phyloP scores from a whole-genome alignment of 2,329 filamentous ascomycete genomes.

The Colletotrichum sidae region DNA sequence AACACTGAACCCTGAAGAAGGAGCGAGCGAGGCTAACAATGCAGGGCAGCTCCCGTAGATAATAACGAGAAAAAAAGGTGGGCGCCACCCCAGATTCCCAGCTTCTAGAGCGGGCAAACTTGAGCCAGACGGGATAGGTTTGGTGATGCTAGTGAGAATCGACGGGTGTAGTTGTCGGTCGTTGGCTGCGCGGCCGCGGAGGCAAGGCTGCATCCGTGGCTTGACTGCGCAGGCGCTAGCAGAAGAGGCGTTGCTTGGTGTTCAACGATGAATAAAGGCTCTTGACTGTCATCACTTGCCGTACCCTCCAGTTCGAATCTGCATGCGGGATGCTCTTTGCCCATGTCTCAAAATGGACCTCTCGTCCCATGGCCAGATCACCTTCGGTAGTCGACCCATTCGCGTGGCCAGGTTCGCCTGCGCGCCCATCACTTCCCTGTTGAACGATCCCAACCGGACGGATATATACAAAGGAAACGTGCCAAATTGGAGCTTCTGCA shows the following conservation, averaged over 20 bases:
- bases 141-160: slow-evolving; percentile 21
- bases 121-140: slow-evolving; percentile 4
- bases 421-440: slow-evolving; percentile 18
- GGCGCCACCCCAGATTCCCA: slow-evolving; percentile 17
- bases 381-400: background rate
- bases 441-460: slow-evolving; percentile 1
- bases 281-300: slow-evolving; percentile 14
- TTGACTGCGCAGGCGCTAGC: slow-evolving; percentile 22
- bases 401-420: slow-evolving; percentile 18
- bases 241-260: slow-evolving; percentile 16
- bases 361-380: slow-evolving; percentile 23
- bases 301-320: slow-evolving; percentile 12
- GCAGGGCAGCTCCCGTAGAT: slow-evolving; percentile 3
- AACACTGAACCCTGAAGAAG: slow-evolving; percentile 18
- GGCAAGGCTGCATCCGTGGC: slow-evolving; percentile 16
- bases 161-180: background rate
- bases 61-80: slow-evolving; percentile 18
- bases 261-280: slow-evolving; percentile 31
- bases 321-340: slow-evolving; percentile 18
- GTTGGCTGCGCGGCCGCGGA: slow-evolving; percentile 6
- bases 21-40: slow-evolving; percentile 12
- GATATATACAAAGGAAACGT: slow-evolving; percentile 21
- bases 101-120: slow-evolving; percentile 23
- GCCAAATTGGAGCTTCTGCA: slow-evolving; percentile 13
- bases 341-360: background rate